Base-by-base conservation (phyloP, 176 grass and related monocot genomes). In the Chloris gayana region DNA sequence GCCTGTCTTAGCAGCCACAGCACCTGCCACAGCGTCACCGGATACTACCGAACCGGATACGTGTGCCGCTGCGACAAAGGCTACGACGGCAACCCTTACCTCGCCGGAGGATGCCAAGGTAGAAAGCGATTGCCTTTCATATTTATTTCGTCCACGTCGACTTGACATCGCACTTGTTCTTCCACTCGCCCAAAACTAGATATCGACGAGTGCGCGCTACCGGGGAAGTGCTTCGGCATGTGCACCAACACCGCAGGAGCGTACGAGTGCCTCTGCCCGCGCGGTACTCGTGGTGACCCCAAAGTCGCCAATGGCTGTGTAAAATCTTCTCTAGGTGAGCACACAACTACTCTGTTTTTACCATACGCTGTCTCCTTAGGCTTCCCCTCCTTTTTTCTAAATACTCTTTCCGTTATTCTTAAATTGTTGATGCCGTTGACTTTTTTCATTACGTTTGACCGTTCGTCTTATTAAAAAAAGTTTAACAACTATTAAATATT, bases 1-100 rank as follows among this genome's bases (percentile, higher is more conserved):
- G 27, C 0, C 3, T 80, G 84, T 69, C 45, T 9, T 5, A 67
- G 84, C 76, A 58, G 45, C 59, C 22, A 46, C 76, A 80, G 84
- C 76, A 10, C 2, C 10, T 85, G 76, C 60, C 19, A 0, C 26
- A 67, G 67, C 14, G 35, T 58, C 60, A 64, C 56, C 66, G 26
- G 8, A 26, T 10, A 42, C 41, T 42, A 42, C 41, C 41, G 41
- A 6, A 42, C 8, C 41, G 41, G 41, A 42, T 42, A 42, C 41
- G 41, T 42, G 41, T 42, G 41, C 41, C 41, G 41, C 1, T 42
- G 41, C 41, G 6, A 10, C 6, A 9, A 42, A 7, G 41, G 41
- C 8, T 42, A 42, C 9, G 41, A 42, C 41, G 41, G 41, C 41
- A 42, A 42, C 41, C 41, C 41, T 8, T 42, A 42, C 9, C 41